These are phyloP conservation scores for Tolypocladium inflatum DNA, from an alignment of 2,329 filamentous ascomycete species.

Conservation along the genomic window DNA sequence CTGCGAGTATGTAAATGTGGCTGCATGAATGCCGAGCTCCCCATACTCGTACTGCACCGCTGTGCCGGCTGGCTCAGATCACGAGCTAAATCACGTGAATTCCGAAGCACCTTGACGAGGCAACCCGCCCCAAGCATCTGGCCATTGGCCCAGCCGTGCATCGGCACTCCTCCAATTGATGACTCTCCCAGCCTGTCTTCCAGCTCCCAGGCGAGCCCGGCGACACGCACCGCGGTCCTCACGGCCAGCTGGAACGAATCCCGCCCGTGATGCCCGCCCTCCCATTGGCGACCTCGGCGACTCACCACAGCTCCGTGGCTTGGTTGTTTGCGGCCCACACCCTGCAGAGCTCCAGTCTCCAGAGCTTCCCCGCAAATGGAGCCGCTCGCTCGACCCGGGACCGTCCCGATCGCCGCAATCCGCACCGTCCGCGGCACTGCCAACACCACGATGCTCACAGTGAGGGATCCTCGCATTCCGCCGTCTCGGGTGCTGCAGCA, in stretches of 20 bases:
- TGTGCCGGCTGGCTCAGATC: not conserved
- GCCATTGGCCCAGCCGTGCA: not conserved
- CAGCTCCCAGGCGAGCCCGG: not conserved
- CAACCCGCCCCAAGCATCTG: not conserved
- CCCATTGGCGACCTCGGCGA: not conserved
- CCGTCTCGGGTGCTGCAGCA: not conserved
- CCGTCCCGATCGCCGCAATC: slow-evolving; percentile 9
- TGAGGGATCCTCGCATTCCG: not conserved
- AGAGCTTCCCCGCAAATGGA: slow-evolving; percentile 7
- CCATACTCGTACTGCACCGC: not conserved
- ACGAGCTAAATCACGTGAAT: not conserved
- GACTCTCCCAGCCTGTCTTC: not conserved
- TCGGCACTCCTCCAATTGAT: not conserved
- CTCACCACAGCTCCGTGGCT: not conserved
- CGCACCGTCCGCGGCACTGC: slow-evolving; percentile 4
- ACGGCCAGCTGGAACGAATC: not conserved
- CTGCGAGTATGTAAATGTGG: not conserved
- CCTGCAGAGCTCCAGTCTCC: not conserved
- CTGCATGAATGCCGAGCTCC: not conserved
- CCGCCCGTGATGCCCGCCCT: not conserved
- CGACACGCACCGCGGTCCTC: not conserved
- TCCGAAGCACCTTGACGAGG: too few relatives aligned
- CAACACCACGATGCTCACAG: not conserved
- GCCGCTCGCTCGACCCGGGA: not conserved
- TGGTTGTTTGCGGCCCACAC: not conserved